phyloP scores from a whole-genome alignment of 148 eudicot genomes.

The Pouteria glomerata region DNA sequence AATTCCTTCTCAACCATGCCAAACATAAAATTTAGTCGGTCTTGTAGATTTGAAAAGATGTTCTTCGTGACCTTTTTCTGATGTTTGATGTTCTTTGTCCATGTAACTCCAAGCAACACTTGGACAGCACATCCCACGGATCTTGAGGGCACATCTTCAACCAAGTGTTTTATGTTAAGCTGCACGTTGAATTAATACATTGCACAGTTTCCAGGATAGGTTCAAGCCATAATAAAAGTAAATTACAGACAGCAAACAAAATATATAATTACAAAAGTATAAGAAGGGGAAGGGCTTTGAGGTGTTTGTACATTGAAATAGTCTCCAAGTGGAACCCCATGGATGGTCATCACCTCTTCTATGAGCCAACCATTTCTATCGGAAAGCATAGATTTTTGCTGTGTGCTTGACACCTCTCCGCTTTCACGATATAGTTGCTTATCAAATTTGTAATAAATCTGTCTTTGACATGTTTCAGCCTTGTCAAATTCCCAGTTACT shows the following conservation, averaged over 20 bases:
- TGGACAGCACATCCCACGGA: slow-evolving; percentile 59
- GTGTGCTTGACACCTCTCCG: slow-evolving; percentile 94
- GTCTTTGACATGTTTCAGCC: slow-evolving; percentile 73
- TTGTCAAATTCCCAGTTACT: slow-evolving; percentile 86
- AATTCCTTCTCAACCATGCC: slow-evolving; percentile 74
- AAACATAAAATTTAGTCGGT: slow-evolving; percentile 67
- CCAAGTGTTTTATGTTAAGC: slow-evolving; percentile 79
- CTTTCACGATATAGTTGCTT: slow-evolving; percentile 63
- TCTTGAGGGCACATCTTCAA: slow-evolving; percentile 58
- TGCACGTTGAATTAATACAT: slow-evolving; percentile 26
- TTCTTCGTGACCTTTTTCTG: slow-evolving; percentile 75
- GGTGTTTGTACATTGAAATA: slow-evolving; percentile 57
- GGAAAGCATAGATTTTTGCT: slow-evolving; percentile 65
- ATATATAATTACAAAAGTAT: not conserved
- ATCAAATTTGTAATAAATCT: slow-evolving; percentile 73
- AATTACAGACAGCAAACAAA: not conserved
- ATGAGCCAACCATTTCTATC: slow-evolving; percentile 79
- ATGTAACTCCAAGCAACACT: slow-evolving; percentile 71
- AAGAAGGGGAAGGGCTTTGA: too few species aligned
- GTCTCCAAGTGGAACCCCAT: slow-evolving; percentile 88
- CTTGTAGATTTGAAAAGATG: slow-evolving; percentile 59
- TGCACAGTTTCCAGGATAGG: not conserved
- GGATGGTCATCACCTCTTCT: slow-evolving; percentile 90
- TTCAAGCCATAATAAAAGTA: slow-evolving; percentile 6
- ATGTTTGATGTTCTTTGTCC: slow-evolving; percentile 69